Evolutionary conservation across 2,329 filamentous ascomycete genomes (phyloP).

Genomic region (Botryotinia globosa): DNA sequence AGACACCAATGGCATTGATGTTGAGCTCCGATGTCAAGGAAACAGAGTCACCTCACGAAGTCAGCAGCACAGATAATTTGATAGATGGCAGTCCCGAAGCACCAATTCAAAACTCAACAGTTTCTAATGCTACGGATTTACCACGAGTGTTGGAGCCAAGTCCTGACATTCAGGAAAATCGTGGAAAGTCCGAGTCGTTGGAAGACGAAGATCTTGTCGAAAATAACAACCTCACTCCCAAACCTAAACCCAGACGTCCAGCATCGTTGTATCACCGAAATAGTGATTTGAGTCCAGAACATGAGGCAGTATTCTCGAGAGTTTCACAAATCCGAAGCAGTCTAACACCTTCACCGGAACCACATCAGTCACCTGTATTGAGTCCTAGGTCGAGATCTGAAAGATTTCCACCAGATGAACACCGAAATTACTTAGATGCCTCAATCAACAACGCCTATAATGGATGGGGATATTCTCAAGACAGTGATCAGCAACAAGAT

Average conservation of each 20-base stretch:
- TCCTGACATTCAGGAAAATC: background rate
- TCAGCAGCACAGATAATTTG: constrained; percentile 21
- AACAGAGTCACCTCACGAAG: constrained; percentile 21
- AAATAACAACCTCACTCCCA: background rate
- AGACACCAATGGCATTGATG: constrained; percentile 1
- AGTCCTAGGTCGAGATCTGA: constrained; percentile 1
- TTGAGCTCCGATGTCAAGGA: background rate
- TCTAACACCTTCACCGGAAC: constrained; percentile 8
- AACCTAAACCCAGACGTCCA: background rate
- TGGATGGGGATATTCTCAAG: background rate
- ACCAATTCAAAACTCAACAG: background rate
- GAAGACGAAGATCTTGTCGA: background rate
- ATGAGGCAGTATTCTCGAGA: constrained; percentile 19
- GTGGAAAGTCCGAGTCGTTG: background rate
- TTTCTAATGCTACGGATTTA: constrained; percentile 16
- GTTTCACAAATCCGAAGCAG: constrained; percentile 11
- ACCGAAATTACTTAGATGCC: constrained; percentile 11
- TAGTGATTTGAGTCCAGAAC: constrained; percentile 14
- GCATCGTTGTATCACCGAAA: background rate
- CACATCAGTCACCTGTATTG: background rate
- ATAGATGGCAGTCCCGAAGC: constrained; percentile 10
- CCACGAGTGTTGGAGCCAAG: constrained; percentile 9
- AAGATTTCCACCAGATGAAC: constrained; percentile 4
- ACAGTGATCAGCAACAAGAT: background rate
- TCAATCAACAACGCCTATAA: constrained; percentile 10